These are phyloP conservation scores for Ailanthus altissimus DNA, from an alignment of 345 rosid species.

Conservation along the genomic window DNA sequence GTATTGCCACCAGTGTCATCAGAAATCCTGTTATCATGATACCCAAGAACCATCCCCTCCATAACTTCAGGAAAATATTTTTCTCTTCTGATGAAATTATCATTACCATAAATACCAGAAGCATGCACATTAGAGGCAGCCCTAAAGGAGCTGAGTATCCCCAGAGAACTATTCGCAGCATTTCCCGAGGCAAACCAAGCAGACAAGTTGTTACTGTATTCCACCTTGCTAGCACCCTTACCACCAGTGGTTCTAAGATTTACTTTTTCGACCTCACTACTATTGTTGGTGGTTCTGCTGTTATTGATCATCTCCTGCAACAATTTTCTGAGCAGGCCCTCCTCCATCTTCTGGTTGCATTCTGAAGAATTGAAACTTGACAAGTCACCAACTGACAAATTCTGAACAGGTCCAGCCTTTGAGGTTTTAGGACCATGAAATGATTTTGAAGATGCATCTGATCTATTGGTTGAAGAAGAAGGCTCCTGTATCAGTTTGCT, in stretches of 20 bases:
- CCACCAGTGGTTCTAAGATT: neutral
- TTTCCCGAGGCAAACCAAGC: neutral
- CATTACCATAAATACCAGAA: neutral
- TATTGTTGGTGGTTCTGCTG: neutral
- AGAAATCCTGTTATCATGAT: neutral
- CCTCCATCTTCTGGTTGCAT: slow-evolving; percentile 1
- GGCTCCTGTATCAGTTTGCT: neutral
- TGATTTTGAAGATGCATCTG: neutral
- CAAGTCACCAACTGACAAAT: neutral
- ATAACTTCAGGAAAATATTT: neutral
- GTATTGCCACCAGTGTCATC: neutral
- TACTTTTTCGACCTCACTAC: slow-evolving; percentile 1
- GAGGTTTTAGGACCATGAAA: neutral
- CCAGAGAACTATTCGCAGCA: neutral
- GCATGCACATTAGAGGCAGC: neutral
- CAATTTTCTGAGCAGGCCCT: slow-evolving; percentile 17
- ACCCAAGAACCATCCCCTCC: neutral
- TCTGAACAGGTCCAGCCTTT: neutral
- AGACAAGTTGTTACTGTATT: neutral
- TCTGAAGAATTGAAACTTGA: neutral
- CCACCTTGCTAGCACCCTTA: neutral
- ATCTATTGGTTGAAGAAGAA: neutral
- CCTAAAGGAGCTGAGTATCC: neutral
- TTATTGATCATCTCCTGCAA: slow-evolving; percentile 17
- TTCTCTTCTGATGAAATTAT: neutral